phyloP scores from a whole-genome alignment of 169 alveolate genomes.

The Plasmodium relictum region DNA sequence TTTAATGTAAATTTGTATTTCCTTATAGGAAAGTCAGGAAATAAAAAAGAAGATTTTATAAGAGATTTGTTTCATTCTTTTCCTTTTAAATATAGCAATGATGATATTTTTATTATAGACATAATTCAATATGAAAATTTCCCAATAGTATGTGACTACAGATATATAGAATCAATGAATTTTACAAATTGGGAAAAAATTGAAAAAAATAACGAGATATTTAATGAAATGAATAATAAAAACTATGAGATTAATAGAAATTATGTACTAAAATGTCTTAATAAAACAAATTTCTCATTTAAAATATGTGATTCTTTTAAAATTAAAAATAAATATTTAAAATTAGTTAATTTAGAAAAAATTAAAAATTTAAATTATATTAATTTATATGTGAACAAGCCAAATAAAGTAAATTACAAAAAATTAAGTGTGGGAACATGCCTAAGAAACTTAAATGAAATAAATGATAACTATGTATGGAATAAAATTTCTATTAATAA shows the following conservation, averaged over 20 bases:
- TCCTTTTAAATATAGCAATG: conserved; percentile 44
- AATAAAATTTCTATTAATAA: too few relatives aligned
- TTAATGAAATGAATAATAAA: not conserved
- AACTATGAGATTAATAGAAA: not conserved
- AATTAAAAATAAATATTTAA: not conserved
- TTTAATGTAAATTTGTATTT: conserved; percentile 52
- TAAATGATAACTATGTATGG: too few relatives aligned
- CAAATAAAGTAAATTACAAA: too few relatives aligned
- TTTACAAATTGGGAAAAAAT: not conserved
- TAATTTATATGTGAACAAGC: not conserved
- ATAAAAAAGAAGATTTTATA: conserved; percentile 22
- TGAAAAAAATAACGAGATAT: not conserved
- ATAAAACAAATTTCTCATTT: conserved; percentile 7
- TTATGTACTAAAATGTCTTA: conserved; percentile 1
- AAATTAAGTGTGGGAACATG: too few relatives aligned
- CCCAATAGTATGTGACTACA: conserved; percentile 51
- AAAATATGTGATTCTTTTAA: conserved; percentile 8
- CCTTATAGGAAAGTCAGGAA: conserved; percentile 43
- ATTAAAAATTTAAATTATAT: not conserved
- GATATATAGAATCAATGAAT: conserved; percentile 13
- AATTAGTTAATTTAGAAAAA: not conserved
- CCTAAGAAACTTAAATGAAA: too few relatives aligned
- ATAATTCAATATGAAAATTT: conserved; percentile 26
- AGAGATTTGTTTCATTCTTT: conserved; percentile 24
- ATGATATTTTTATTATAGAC: conserved; percentile 16